phyloP scores from a whole-genome alignment of 345 rosid species.

The Leavenworthia alabamica region DNA sequence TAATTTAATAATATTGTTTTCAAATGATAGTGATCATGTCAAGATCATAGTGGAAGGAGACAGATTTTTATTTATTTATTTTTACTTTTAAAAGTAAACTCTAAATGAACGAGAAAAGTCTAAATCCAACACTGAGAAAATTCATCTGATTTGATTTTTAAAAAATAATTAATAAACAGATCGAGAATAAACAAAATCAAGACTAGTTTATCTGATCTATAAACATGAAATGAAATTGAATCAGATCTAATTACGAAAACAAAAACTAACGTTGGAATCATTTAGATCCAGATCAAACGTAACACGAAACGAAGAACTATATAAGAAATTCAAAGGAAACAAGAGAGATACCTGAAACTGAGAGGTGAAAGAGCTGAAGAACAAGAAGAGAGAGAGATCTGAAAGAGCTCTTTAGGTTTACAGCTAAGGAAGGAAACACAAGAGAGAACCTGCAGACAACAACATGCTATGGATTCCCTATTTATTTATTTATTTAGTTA shows the following conservation, averaged over 20 bases:
- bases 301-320: background rate
- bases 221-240: background rate
- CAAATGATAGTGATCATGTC: conserved; percentile 5
- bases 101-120: conserved; percentile 5
- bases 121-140: conserved; percentile 7
- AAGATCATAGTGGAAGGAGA: conserved; percentile 27
- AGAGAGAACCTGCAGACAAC: too few relatives aligned
- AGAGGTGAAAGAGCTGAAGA: background rate
- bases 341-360: conserved; percentile 20
- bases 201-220: background rate
- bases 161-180: background rate
- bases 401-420: conserved; percentile 10
- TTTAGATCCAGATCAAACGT: conserved; percentile 1
- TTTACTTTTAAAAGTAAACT: too few relatives aligned
- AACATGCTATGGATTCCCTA: conserved; percentile 8
- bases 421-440: background rate
- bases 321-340: background rate
- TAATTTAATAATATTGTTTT: background rate
- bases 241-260: background rate
- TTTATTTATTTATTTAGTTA: background rate
- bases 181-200: background rate
- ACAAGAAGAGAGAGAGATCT: too few relatives aligned
- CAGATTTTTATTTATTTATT: background rate
- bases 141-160: background rate
- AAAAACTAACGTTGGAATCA: too few relatives aligned